Base-by-base conservation (phyloP, 73 alveolate genomes). In the Uronychia binucleata region DNA sequence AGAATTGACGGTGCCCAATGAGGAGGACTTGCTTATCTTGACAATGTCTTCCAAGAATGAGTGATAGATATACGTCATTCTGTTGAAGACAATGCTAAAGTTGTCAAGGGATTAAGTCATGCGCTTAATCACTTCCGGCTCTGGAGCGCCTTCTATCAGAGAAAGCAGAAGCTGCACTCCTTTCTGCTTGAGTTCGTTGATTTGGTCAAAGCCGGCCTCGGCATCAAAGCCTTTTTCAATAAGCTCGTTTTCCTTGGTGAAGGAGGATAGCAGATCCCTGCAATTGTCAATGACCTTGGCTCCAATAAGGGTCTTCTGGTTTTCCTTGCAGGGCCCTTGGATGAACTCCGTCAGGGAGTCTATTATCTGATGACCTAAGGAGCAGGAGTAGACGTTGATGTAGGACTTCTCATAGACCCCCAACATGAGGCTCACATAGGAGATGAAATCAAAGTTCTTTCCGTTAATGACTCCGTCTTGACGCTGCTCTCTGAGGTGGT, bases 261-360 rank as follows among this genome's bases (percentile, higher is more conserved):
- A 86, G 1, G 77, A 58, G 28, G 80, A 80, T 26, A 91, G 57
- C 82, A 90, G 83, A 57, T 91, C 92, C 28, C 89, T 79, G 59
- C 92, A 91, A 31, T 81, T 86, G 75, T 91, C 92, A 27, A 91
- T 91, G 30, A 80, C 91, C 88, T 97, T 98, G 33, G 98, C 91
- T 83, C 95, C 96, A 30, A 98, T 96, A 33, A 96, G 83, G 19
- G 98, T 89, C 67, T 90, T 60, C 90, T 98, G 94, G 84, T 96
- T 96, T 80, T 95, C 97, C 79, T 91, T 90, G 84, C 99, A 98
- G 57, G 99, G 99, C 0, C 99, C 99, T 97, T 98, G 96, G 33
- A 98, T 90, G 88, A 96, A 92, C 89, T 98, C 99, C 79, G 98
- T 97, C 77, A 98, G 90, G 58, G 98, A 88, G 60, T 97, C 99